Base-by-base conservation (phyloP, 2,329 filamentous ascomycete species). In the Rugonectria rugulosa region DNA sequence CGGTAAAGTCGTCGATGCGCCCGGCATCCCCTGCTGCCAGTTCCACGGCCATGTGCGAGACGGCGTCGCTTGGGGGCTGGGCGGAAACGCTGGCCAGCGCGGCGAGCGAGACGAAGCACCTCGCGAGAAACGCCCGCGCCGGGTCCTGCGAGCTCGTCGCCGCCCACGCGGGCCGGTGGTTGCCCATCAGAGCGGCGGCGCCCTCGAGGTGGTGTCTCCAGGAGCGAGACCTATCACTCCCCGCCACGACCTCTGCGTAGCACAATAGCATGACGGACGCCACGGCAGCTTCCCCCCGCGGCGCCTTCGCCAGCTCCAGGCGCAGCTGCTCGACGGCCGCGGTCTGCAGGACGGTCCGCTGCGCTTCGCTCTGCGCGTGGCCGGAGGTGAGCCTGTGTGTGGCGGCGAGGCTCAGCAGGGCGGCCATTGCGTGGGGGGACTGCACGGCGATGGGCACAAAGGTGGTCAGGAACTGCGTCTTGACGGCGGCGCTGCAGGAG, bases 171-270 rank as follows among this genome's bases (percentile, higher is more conserved):
- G 15, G 4, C 14, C 12, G 15, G 2, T 54, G 36, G 12, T 19
- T 10, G 27, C 21, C 23, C 3, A 48, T 27, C 2, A 54, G 43
- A 42, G 45, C 19, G 17, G 43, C 37, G 12, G 37, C 51, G 6
- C 51, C 51, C 21, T 54, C 43, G 20, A 54, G 21, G 26, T 48
- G 51, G 5, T 26, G 32, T 15, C 51, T 40, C 51, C 51, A 53
- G 4, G 51, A 47, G 14, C 36, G 29, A 17, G 23, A 9, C 21
- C 24, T 27, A 5, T 48, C 36, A 6, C 43, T 38, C 6, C 51
- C 36, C 3, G 43, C 21, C 10, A 53, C 32, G 6, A 48, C 19
- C 15, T 47, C 42, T 14, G 43, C 27, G 27, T 53, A 53, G 17
- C 51, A 53, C 6, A 53, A 20, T 15, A 53, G n/a, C n/a, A 48